A percentile compares a stretch with the other conserved stretches of the same genome.
Conservation (phyloP, 2,329 filamentous ascomycete species). For the Colletotrichum higginsianum region DNA sequence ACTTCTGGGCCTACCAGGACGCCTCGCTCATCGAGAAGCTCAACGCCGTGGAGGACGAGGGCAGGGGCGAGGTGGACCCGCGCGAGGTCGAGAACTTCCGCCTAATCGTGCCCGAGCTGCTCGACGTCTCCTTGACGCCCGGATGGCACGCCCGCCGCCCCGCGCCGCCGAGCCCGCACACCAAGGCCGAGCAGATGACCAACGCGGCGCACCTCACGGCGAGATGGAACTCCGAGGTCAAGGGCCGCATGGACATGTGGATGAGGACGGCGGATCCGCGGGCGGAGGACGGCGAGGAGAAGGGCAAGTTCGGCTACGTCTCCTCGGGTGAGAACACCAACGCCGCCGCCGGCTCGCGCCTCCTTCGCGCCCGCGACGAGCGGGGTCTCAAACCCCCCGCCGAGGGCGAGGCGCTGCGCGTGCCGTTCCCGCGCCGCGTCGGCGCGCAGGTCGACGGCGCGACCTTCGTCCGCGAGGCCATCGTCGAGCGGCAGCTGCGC, state of each 20-base stretch:
- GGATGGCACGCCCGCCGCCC: constrained; percentile 65
- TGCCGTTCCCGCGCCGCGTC: constrained; percentile 56
- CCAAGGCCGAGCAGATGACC: constrained; percentile 65
- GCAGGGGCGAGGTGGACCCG: constrained; percentile 33
- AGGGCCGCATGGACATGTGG: constrained; percentile 61
- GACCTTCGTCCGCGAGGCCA: constrained; percentile 58
- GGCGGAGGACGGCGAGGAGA: constrained; percentile 15
- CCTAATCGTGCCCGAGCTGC: constrained; percentile 65
- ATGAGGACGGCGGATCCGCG: constrained; percentile 49
- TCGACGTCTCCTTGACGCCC: constrained; percentile 69
- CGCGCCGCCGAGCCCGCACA: constrained; percentile 60
- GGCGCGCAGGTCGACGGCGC: constrained; percentile 60
- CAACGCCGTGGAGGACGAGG: background rate
- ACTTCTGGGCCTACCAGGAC: constrained; percentile 54
- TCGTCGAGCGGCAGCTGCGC: constrained; percentile 65
- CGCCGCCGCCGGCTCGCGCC: background rate
- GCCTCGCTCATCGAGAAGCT: constrained; percentile 44
- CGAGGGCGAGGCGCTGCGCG: constrained; percentile 48
- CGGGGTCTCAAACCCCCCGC: background rate
- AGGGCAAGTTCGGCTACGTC: constrained; percentile 26
- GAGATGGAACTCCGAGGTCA: constrained; percentile 64
- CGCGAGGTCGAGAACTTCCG: constrained; percentile 60
- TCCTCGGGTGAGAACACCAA: background rate
- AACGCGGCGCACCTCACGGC: constrained; percentile 67
- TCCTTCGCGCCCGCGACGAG: background rate